Conservation (phyloP, 208 protist species). For the Vickermania spadyakhi region DNA sequence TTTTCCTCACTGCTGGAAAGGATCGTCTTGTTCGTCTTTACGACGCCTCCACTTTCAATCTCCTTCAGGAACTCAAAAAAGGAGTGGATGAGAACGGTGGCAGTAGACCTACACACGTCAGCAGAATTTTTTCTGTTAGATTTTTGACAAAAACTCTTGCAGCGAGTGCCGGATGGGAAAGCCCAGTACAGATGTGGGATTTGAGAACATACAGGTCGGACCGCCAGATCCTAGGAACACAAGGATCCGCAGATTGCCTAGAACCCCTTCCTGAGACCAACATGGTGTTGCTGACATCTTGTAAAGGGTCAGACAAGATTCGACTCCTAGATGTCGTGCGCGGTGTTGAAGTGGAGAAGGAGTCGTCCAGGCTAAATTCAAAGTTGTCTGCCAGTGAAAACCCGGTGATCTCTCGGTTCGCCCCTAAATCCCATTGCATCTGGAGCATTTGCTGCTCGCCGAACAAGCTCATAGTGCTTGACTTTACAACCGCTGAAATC, state of each 20-base stretch:
- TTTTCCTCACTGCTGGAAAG: slow-evolving; percentile 71
- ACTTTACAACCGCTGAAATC: slow-evolving; percentile 19
- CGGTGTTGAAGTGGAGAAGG: slow-evolving; percentile 17
- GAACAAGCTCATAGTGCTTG: slow-evolving; percentile 23
- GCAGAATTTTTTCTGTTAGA: slow-evolving; percentile 70
- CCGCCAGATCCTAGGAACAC: slow-evolving; percentile 31
- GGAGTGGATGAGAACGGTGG: slow-evolving; percentile 27
- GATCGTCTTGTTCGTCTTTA: slow-evolving; percentile 81
- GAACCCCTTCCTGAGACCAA: slow-evolving; percentile 42
- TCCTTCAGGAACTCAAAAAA: slow-evolving; percentile 22
- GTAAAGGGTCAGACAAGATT: slow-evolving; percentile 24
- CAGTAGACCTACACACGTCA: slow-evolving; percentile 45
- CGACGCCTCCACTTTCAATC: slow-evolving; percentile 19
- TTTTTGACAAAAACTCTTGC: slow-evolving; percentile 38
- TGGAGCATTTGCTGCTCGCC: slow-evolving; percentile 44
- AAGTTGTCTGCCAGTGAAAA: slow-evolving; percentile 13
- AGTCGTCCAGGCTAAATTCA: slow-evolving; percentile 18
- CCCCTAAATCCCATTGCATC: slow-evolving; percentile 16
- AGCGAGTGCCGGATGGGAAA: slow-evolving; percentile 81
- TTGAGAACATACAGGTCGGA: slow-evolving; percentile 40
- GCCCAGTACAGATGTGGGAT: slow-evolving; percentile 86
- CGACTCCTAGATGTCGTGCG: slow-evolving; percentile 59
- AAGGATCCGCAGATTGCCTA: slow-evolving; percentile 62
- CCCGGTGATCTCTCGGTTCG: slow-evolving; percentile 23
- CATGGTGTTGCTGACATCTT: slow-evolving; percentile 50